Percentiles rank a stretch among this genome's conserved stretches.
Evolutionary conservation across 2,329 filamentous ascomycete genomes (phyloP).

Genomic region (Neofusicoccum cordaticola): DNA sequence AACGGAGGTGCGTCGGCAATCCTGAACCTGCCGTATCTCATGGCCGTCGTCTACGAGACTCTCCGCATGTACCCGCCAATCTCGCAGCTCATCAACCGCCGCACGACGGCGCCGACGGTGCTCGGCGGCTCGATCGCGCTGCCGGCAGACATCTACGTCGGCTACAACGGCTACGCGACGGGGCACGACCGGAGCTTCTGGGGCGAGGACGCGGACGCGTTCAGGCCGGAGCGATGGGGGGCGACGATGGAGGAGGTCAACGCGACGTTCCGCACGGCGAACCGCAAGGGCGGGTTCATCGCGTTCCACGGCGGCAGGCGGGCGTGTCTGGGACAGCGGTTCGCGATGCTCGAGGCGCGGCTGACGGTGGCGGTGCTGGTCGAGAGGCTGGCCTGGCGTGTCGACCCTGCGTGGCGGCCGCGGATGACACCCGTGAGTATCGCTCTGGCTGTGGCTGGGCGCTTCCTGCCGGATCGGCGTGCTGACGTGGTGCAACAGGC

Average conservation of each 20-base stretch:
- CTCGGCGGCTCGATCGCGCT: slow-evolving; percentile 25
- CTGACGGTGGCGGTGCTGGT: slow-evolving; percentile 35
- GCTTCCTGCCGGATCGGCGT: background rate
- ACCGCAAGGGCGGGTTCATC: slow-evolving; percentile 40
- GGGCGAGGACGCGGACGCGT: slow-evolving; percentile 32
- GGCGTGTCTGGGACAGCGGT: slow-evolving; percentile 43
- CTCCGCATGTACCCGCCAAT: slow-evolving; percentile 52
- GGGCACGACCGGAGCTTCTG: slow-evolving; percentile 28
- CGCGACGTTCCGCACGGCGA: slow-evolving; percentile 34
- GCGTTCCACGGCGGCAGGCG: slow-evolving; percentile 43
- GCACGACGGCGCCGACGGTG: slow-evolving; percentile 30
- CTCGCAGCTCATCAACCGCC: slow-evolving; percentile 49
- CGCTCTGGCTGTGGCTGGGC: background rate
- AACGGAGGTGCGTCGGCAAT: background rate
- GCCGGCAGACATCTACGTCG: slow-evolving; percentile 26
- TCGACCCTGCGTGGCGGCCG: slow-evolving; percentile 33
- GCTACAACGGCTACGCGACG: slow-evolving; percentile 30
- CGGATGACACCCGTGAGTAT: slow-evolving; percentile 35
- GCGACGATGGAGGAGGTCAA: slow-evolving; percentile 34
- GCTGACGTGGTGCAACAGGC: background rate
- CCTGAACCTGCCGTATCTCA: slow-evolving; percentile 40
- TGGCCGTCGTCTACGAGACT: slow-evolving; percentile 45
- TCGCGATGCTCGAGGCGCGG: slow-evolving; percentile 39
- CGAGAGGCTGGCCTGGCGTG: slow-evolving; percentile 27
- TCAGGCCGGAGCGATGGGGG: slow-evolving; percentile 43